Percentiles rank a stretch among this genome's conserved stretches.
Evolutionary conservation across 2,329 filamentous ascomycete genomes (phyloP).

Genomic region (Tolypocladium guangdongense): DNA sequence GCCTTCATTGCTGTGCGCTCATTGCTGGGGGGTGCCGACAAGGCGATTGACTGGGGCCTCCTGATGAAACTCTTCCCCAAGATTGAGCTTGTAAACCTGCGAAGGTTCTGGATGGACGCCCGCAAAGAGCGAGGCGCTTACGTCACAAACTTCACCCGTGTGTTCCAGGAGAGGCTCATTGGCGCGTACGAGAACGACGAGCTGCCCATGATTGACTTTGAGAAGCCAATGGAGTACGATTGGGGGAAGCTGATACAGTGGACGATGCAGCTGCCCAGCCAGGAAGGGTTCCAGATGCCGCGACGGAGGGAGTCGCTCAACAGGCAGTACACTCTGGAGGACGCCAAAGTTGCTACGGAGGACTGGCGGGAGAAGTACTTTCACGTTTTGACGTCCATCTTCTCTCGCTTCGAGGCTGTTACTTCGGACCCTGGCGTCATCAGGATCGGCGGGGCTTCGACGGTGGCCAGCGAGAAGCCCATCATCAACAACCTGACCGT

Average conservation of each 20-base stretch:
- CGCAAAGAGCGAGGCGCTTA: conserved; percentile 39
- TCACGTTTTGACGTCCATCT: conserved; percentile 40
- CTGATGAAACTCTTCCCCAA: conserved; percentile 44
- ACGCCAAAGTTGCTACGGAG: conserved; percentile 18
- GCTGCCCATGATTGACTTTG: conserved; percentile 51
- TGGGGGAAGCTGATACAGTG: conserved; percentile 58
- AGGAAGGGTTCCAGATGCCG: conserved; percentile 38
- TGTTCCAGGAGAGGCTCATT: conserved; percentile 56
- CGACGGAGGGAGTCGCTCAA: conserved; percentile 32
- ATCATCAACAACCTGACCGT: conserved; percentile 23
- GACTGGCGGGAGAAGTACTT: conserved; percentile 50
- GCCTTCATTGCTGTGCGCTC: conserved; percentile 47
- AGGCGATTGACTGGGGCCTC: conserved; percentile 50
- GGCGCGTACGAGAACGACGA: conserved; percentile 53
- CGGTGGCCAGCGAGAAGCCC: neutral
- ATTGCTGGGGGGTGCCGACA: conserved; percentile 48
- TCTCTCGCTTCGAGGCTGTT: conserved; percentile 44
- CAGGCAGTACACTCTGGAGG: conserved; percentile 28
- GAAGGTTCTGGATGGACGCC: conserved; percentile 43
- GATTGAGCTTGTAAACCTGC: conserved; percentile 38
- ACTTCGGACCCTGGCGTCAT: conserved; percentile 36
- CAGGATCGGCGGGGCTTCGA: conserved; percentile 8
- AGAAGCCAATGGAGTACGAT: conserved; percentile 54
- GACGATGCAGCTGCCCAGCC: conserved; percentile 43
- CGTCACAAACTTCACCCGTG: conserved; percentile 42